Conservation (phyloP, 768 basidiomycete species). For the Amanita muscaria region DNA sequence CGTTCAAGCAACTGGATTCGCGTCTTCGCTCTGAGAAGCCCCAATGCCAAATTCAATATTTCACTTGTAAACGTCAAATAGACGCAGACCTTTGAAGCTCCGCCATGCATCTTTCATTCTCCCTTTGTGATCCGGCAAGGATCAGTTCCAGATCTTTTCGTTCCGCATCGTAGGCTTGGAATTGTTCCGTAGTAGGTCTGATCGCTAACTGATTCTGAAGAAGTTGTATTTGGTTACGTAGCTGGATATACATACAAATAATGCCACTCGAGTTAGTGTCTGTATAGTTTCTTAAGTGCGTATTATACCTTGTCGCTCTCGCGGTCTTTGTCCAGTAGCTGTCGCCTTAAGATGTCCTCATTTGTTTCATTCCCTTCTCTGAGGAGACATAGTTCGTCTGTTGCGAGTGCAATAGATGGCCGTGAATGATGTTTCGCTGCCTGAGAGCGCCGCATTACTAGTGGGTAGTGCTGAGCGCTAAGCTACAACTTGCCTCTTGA, state of each 20-base stretch:
- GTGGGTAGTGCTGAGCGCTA: too few species aligned
- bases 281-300: too few species aligned
- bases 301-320: constrained; percentile 57
- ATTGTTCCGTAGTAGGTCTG: constrained; percentile 57
- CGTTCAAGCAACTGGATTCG: constrained; percentile 72
- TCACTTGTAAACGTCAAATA: not conserved
- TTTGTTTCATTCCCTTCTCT: constrained; percentile 49
- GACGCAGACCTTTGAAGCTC: constrained; percentile 53
- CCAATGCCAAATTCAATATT: not conserved
- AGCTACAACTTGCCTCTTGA: too few species aligned
- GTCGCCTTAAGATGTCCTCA: constrained; percentile 54
- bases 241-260: constrained; percentile 26
- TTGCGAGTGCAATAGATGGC: constrained; percentile 38
- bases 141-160: constrained; percentile 69
- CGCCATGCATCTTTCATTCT: constrained; percentile 80
- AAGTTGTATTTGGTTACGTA: constrained; percentile 50
- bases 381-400: constrained; percentile 54
- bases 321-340: constrained; percentile 58
- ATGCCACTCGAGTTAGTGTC: too few species aligned
- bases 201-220: constrained; percentile 59
- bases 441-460: constrained; percentile 54
- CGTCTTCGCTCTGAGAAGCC: constrained; percentile 38
- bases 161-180: constrained; percentile 64
- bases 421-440: constrained; percentile 48
- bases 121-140: constrained; percentile 71